Evolutionary conservation across 1,284 basidiomycete species (phyloP), one percentile per base, ranked within the genome.

Genomic region (Erythrobasidium hasegawianum): DNA sequence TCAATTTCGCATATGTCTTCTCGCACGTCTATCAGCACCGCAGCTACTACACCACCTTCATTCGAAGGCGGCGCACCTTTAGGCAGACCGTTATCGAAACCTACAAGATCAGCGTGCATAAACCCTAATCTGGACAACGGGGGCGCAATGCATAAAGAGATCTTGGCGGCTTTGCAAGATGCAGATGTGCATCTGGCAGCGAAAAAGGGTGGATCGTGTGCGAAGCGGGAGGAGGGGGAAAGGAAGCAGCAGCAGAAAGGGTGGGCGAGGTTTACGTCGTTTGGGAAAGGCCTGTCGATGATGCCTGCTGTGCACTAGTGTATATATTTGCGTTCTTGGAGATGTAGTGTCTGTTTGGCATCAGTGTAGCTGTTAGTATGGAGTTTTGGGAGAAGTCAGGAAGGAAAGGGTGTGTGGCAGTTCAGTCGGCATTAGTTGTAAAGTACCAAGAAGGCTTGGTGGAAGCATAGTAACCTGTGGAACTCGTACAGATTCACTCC

Each of bases 11-110:
- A 26, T 22, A n/a, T 20, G 18, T 16, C n/a, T 8, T 22, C 22
- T 5, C 14, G 14, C 8, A 26, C 26, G 50, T 26, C 18, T 8
- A n/a, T 16, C 26, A 29, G 18, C n/a, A 20, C n/a, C 9, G 50
- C 50, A 16, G 18, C 50, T 16, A 16, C 26, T 20, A 26, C 26
- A 7, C 16, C 50, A 53, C 50, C 43, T 47, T 18, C 43, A 47
- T 16, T 47, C 43, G 43, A 47, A 24, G 43, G 43, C 43, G 43
- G 43, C n/a, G 43, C 43, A 47, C 43, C 43, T n/a, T 14, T 47
- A 5, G 43, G n/a, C 43, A 47, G 22, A 14, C 43, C 43, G 14
- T 24, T 4, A 5, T 47, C 43, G 8, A 47, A 24, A 14, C 43
- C 43, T 14, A 18, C 43, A n/a, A 5, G 43, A n/a, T 18, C 43